Conservation (phyloP, 345 rosid species). For the Ceriops zippeliana region DNA sequence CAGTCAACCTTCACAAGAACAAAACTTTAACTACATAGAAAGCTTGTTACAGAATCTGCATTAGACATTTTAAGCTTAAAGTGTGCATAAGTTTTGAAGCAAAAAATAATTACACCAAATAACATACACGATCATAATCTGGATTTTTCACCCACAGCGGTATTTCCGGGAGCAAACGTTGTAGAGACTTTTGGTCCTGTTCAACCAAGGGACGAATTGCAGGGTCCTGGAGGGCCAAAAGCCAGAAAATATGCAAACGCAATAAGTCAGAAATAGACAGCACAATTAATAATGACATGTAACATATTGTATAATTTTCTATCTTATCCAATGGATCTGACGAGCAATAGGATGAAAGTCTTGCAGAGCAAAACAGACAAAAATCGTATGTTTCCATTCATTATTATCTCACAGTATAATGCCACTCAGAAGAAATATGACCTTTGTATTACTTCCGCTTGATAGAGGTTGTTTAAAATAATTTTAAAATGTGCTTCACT, state of each 20-base stretch:
- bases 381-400: too few relatives aligned
- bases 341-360: too few relatives aligned
- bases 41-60: slow-evolving; percentile 9
- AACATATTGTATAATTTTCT: background rate
- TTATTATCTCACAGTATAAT: too few relatives aligned
- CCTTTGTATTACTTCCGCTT: too few relatives aligned
- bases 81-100: background rate
- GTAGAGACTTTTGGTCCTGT: slow-evolving; percentile 26
- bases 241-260: background rate
- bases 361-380: too few relatives aligned
- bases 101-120: slow-evolving; percentile 4
- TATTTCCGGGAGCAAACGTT: slow-evolving; percentile 27
- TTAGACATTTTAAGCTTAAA: slow-evolving; percentile 3
- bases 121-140: slow-evolving; percentile 37
- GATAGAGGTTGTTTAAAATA: too few relatives aligned
- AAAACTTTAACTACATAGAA: slow-evolving; percentile 10
- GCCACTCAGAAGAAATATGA: too few relatives aligned
- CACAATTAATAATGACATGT: background rate
- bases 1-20: slow-evolving; percentile 21
- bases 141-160: slow-evolving; percentile 39
- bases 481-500: too few relatives aligned
- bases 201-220: slow-evolving; percentile 30
- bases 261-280: background rate
- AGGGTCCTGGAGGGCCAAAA: slow-evolving; percentile 26
- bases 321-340: background rate